Evolutionary conservation across 345 rosid species (phyloP).

Genomic region (Mangifera indica): DNA sequence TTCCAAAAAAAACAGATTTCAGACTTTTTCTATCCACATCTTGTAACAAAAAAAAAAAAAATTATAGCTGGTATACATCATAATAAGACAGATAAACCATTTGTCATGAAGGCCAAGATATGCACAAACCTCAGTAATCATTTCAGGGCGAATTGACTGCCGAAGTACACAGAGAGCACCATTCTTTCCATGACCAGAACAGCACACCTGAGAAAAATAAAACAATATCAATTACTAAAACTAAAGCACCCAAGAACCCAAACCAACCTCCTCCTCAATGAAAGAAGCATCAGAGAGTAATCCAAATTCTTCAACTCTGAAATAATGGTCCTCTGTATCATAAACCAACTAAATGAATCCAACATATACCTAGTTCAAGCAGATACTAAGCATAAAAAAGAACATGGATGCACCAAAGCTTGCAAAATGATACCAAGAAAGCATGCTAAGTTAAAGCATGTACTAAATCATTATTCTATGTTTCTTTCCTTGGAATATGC

Average conservation of each 20-base stretch:
- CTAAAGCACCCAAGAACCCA: not conserved
- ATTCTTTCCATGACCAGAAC: slow-evolving; percentile 99
- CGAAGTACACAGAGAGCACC: slow-evolving; percentile 84
- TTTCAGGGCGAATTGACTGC: slow-evolving; percentile 96
- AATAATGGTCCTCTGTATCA: not conserved
- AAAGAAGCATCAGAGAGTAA: not conserved
- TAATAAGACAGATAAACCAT: not conserved
- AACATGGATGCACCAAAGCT: not conserved
- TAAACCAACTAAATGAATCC: not conserved
- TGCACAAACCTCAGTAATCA: slow-evolving; percentile 80
- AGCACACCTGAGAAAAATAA: slow-evolving; percentile 68
- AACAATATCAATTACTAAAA: slow-evolving; percentile 4
- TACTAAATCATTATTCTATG: not conserved
- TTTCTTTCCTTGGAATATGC: slow-evolving; percentile 4
- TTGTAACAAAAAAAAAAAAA: not conserved
- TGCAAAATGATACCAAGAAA: not conserved
- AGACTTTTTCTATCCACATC: not conserved
- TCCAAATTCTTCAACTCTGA: not conserved
- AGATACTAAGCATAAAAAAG: not conserved
- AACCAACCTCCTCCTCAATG: slow-evolving; percentile 3
- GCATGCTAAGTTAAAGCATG: slow-evolving; percentile 9
- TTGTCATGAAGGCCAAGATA: not conserved
- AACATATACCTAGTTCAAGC: not conserved
- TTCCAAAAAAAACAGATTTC: not conserved
- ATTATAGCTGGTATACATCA: too few relatives aligned